Evolutionary conservation across 768 basidiomycete genomes (phyloP).

Genomic region (Rhodotorula diobovata): DNA sequence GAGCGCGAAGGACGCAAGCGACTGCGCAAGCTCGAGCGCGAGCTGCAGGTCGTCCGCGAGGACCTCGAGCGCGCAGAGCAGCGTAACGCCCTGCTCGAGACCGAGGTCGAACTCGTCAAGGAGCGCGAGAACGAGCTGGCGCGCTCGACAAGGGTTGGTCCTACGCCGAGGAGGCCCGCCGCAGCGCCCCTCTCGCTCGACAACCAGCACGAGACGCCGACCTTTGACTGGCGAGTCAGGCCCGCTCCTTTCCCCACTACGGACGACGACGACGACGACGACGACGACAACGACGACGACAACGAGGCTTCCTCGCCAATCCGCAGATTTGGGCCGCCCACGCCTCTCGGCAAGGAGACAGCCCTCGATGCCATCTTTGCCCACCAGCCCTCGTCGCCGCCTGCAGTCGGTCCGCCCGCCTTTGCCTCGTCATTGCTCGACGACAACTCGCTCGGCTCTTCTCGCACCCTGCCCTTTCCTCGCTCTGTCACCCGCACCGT

Average conservation of each 20-base stretch:
- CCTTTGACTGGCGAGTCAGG: background rate
- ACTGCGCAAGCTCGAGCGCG: conserved; percentile 40
- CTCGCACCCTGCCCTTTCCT: background rate
- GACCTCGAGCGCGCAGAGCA: conserved; percentile 36
- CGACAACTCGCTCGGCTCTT: background rate
- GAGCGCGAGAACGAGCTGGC: conserved; percentile 6
- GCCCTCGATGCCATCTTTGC: background rate
- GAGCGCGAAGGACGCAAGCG: conserved; percentile 33
- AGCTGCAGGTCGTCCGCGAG: conserved; percentile 30
- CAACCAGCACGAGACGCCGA: background rate
- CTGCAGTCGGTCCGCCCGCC: background rate
- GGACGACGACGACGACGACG: background rate
- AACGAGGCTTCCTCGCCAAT: background rate
- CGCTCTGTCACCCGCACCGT: background rate
- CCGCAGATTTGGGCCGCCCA: background rate
- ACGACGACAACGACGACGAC: background rate
- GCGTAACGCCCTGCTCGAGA: conserved; percentile 26
- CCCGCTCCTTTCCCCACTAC: too few relatives aligned
- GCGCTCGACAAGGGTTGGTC: background rate
- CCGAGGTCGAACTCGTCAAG: background rate
- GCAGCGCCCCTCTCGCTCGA: background rate
- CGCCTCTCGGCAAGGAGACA: background rate
- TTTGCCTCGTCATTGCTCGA: background rate
- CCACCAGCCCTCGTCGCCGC: background rate
- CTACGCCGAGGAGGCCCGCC: background rate